Evolutionary conservation across 2,329 filamentous ascomycete species (phyloP), one percentile per base, ranked within the genome.

Genomic region (Colletotrichum sp.): DNA sequence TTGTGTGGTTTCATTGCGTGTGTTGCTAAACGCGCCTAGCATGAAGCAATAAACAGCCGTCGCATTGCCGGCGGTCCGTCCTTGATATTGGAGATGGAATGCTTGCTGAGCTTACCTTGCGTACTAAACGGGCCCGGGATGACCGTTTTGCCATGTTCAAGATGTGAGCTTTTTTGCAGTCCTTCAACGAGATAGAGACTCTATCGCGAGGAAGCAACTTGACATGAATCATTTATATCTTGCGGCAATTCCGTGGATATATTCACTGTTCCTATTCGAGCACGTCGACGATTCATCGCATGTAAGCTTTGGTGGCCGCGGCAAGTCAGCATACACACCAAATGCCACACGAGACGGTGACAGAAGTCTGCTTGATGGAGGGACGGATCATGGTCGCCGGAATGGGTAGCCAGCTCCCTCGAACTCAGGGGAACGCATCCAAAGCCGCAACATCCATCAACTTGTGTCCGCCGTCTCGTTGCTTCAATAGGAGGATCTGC

Each of bases 21-120:
- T 55, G 36, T 64, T 68, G 63, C 27, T 65, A 67, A 72, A 75
- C 32, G 63, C 68, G 72, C 22, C 39, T 34, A 32, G 72, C 69
- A 75, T 75, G 48, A 72, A 66, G 61, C 52, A 61, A 32, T 72
- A 72, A 61, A 74, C 68, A 60, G 16, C 36, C 52, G 28, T 72
- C 13, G 19, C 44, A 68, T 61, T 30, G 48, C 30, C 27, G 52
- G 32, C 30, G 55, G n/a, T 34, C n/a, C 66, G 27, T 48, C 34
- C 7, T 30, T 30, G 44, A 27, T 22, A 61, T 48, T 44, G n/a
- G 28, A 5, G 27, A 71, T 44, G 68, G n/a, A 52, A 74, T 55
- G 52, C 68, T 52, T 30, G 34, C 44, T 32, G 39, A 36, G 13
- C 60, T 6, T 32, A 67, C 19, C 28, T 52, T 13, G 44, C 3